phyloP scores from a whole-genome alignment of 305 asterid species.

The Petunia hybrid region DNA sequence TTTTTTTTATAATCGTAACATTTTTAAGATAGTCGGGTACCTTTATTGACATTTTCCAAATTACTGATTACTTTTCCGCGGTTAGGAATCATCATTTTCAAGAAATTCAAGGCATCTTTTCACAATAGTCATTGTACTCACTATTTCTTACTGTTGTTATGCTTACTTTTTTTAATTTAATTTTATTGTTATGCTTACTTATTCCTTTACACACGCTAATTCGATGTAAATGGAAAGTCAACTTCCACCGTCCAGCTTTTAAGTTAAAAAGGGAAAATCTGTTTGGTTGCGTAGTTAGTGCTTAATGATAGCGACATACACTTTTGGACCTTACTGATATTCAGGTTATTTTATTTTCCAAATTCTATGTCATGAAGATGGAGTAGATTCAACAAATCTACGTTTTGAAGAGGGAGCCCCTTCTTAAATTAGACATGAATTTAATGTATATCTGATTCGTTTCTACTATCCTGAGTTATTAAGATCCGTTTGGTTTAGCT shows the following conservation, averaged over 20 bases:
- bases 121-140: not conserved
- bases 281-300: not conserved
- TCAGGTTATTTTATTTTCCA: no score
- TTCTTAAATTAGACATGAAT: no score
- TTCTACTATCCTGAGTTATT: no score
- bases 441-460: no score
- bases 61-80: not conserved
- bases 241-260: conserved; percentile 20
- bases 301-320: not conserved
- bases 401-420: no score
- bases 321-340: not conserved
- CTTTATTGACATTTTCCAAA: not conserved
- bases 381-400: no score
- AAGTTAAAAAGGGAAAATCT: not conserved
- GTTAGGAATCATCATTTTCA: not conserved
- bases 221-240: not conserved
- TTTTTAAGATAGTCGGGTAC: no score
- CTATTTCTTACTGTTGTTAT: not conserved
- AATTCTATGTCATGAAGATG: no score
- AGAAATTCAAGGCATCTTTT: not conserved
- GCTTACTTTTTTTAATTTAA: not conserved
- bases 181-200: not conserved
- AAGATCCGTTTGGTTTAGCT: no score
- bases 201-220: conserved; percentile 16
- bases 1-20: no score